Evolutionary conservation across 108 stramenopile genomes (phyloP), one percentile per base, ranked within the genome.

Genomic region (Nitzschia sp.): DNA sequence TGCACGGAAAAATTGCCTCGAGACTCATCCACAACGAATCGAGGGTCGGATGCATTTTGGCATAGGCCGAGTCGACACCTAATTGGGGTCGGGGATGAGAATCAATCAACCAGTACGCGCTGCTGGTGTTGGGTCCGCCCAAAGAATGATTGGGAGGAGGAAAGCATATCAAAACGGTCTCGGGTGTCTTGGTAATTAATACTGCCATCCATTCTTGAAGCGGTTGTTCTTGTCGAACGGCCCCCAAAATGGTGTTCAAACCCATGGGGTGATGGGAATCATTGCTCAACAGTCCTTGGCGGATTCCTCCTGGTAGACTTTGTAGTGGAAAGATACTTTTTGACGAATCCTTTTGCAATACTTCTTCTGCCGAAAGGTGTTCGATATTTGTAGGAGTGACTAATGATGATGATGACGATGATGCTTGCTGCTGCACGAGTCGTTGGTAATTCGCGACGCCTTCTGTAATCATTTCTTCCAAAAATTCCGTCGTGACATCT

Each of bases 151-250:
- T 15, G 15, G 17, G 19, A 16, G 84, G 74, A 27, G 88, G 85
- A 5, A 91, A 54, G 23, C 76, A 64, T 16, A 89, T 70, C 46
- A 89, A 50, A 9, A 93, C 83, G 11, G 89, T 91, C 64, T 93
- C 92, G 9, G 92, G 92, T 27, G 87, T 80, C 63, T 93, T 93
- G 17, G 89, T 93, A 28, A 93, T 79, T 1, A 91, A 59, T 16
- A 82, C 72, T 9, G 78, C 82, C 41, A 85, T 72, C 76, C 82
- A 86, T 8, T 57, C 52, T 53, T 77, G 50, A 6, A 41, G 17
- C 19, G 21, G 52, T 57, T 69, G 45, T 30, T 73, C 73, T 1
- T 23, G 19, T 25, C 36, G 48, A 47, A 87, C 76, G 16, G 61
- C 76, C 21, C 67, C 47, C 2, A 93, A 57, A 13, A 79, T 48